A percentile compares a stretch with the other conserved stretches of the same genome.
phyloP scores from a whole-genome alignment of 2,329 filamentous ascomycete species.

The Venturia effusa region DNA sequence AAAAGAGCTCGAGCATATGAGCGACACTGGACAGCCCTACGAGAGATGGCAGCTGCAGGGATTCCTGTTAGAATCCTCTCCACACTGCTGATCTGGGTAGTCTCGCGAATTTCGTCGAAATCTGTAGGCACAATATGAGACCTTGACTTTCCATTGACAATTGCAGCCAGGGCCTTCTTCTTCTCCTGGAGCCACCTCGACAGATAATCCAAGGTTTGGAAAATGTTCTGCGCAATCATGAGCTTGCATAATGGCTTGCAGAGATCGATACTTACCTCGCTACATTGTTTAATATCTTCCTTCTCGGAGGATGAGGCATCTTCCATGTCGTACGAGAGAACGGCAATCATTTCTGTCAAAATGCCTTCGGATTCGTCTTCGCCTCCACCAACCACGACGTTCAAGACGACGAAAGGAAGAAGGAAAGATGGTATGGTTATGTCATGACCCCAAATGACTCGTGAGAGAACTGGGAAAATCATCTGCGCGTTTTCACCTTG shows the following conservation, averaged over 20 bases:
- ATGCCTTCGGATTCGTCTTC: slow-evolving; percentile 54
- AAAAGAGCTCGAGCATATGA: slow-evolving; percentile 88
- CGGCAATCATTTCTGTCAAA: slow-evolving; percentile 59
- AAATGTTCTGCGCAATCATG: slow-evolving; percentile 56
- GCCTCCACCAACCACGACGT: slow-evolving; percentile 66
- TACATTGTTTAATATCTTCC: slow-evolving; percentile 74
- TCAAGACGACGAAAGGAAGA: slow-evolving; percentile 75
- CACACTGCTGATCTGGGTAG: slow-evolving; percentile 51
- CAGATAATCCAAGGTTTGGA: slow-evolving; percentile 82
- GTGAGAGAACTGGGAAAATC: slow-evolving; percentile 70
- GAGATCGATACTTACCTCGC: slow-evolving; percentile 53
- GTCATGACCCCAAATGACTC: slow-evolving; percentile 77
- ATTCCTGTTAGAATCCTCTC: slow-evolving; percentile 61
- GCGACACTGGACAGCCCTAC: slow-evolving; percentile 82
- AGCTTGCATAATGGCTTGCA: background rate
- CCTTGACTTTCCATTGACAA: slow-evolving; percentile 30
- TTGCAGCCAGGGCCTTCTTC: slow-evolving; percentile 38
- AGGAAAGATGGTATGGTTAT: slow-evolving; percentile 78
- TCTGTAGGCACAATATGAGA: slow-evolving; percentile 32
- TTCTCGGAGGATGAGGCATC: slow-evolving; percentile 32
- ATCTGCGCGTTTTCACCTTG: slow-evolving; percentile 63
- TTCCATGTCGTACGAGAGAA: slow-evolving; percentile 44
- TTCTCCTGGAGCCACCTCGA: slow-evolving; percentile 83
- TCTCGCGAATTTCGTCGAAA: slow-evolving; percentile 40
- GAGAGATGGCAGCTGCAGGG: slow-evolving; percentile 63